phyloP scores from a whole-genome alignment of 768 basidiomycete species.

The Lanmaoa rubissima region DNA sequence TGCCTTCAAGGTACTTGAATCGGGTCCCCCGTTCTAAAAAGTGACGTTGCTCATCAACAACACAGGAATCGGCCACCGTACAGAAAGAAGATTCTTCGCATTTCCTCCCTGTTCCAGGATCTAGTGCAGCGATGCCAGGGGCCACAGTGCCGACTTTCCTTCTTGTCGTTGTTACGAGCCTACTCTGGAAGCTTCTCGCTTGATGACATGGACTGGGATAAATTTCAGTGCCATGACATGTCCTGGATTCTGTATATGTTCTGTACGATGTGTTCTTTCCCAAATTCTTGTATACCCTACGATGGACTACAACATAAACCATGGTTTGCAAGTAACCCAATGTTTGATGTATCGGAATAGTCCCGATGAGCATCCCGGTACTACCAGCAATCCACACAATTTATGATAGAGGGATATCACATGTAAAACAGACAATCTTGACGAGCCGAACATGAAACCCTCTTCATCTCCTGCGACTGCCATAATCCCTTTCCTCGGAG shows the following conservation, averaged over 20 bases:
- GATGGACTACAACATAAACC: not conserved
- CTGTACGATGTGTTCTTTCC: conserved; percentile 7
- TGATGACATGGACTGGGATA: not conserved
- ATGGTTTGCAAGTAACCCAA: not conserved
- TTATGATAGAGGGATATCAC: not conserved
- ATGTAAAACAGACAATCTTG: not conserved
- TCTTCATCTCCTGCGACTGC: conserved; percentile 22
- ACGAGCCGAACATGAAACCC: not conserved
- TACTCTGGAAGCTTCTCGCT: conserved; percentile 27
- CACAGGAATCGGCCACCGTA: conserved; percentile 57
- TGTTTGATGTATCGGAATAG: not conserved
- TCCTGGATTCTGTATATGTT: not conserved
- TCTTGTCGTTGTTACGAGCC: conserved; percentile 19
- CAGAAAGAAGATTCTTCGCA: conserved; percentile 50
- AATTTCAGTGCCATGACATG: not conserved
- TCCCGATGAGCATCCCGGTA: not conserved
- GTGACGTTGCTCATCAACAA: not conserved
- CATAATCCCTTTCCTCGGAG: conserved; percentile 25
- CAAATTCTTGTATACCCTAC: not conserved
- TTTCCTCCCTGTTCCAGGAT: conserved; percentile 62
- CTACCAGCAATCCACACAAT: not conserved
- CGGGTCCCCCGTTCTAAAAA: not conserved
- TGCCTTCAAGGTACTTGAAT: conserved; percentile 69
- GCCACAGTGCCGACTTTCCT: conserved; percentile 26
- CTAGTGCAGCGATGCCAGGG: conserved; percentile 36